phyloP scores from a whole-genome alignment of 805 yeast genomes.

The Yarrowia bubula region DNA sequence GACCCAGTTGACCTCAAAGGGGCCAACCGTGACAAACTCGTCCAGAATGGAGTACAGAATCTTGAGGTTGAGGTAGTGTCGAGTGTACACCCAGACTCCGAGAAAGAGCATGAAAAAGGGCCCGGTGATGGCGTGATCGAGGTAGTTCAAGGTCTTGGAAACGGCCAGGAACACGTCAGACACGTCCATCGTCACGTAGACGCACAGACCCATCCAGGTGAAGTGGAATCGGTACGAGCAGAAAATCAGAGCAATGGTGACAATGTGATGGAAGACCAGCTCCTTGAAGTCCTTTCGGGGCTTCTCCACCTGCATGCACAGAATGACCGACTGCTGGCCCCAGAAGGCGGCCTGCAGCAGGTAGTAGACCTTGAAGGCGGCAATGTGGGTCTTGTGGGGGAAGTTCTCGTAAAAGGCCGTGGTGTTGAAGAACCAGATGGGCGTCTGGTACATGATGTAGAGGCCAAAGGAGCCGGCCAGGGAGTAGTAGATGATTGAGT shows the following conservation, averaged over 20 bases:
- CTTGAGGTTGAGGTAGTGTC: conserved; percentile 80
- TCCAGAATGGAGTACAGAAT: conserved; percentile 63
- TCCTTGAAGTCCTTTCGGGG: conserved; percentile 94
- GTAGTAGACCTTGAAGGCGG: conserved; percentile 74
- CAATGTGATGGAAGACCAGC: conserved; percentile 86
- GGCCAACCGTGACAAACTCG: conserved; percentile 83
- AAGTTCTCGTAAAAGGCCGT: conserved; percentile 71
- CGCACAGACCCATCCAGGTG: conserved; percentile 90
- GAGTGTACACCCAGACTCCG: conserved; percentile 75
- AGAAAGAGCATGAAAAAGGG: conserved; percentile 71
- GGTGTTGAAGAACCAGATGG: conserved; percentile 89
- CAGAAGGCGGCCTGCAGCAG: conserved; percentile 94
- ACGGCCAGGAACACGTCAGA: conserved; percentile 84
- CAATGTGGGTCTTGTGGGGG: conserved; percentile 77
- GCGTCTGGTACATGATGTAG: conserved; percentile 78
- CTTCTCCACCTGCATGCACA: conserved; percentile 81
- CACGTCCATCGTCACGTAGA: conserved; percentile 93
- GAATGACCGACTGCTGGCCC: conserved; percentile 90
- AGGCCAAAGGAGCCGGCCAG: conserved; percentile 81
- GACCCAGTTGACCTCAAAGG: conserved; percentile 73
- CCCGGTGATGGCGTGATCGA: conserved; percentile 62
- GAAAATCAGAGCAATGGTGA: conserved; percentile 84
- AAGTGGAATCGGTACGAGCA: conserved; percentile 90
- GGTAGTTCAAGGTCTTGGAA: conserved; percentile 83
- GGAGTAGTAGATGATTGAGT: conserved; percentile 77